Evolutionary conservation across 768 basidiomycete species (phyloP), one percentile per base, ranked within the genome.

Genomic region (Leucogyrophana mollusca): DNA sequence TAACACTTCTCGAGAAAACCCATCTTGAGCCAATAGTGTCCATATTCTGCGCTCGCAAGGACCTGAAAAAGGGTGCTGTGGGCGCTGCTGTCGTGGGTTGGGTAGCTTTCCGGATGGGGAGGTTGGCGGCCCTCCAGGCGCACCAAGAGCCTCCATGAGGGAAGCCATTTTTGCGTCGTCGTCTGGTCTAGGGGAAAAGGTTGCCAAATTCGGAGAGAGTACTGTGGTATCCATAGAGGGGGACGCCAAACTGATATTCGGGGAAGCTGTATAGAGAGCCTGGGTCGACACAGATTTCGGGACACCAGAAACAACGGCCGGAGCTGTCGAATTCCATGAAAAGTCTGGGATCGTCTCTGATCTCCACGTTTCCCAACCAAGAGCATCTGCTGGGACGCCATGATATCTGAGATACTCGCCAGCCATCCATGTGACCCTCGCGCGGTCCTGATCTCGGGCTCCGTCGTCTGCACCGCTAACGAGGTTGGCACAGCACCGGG

Each of bases 1-100:
- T 37, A 92, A 71, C 6, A 85, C 70, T 21, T 85, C 83, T 14
- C 81, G 71, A 10, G 86, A 82, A 10, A 92, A 71, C 0, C 87
- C 88, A 50, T 85, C 83, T 36, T 74, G 73, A 9, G 81, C 73
- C 10, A 90, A 69, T 16, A 73, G 69, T 1, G 66, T 56, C 74
- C 82, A 82, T 3, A 83, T 69, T 24, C 69, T 69, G n/a, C 56
- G 57, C 39, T 64, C 59, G 57, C 56, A 35, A 45, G 50, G 2
- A 16, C 62, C 57, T 9, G 50, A 3, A 4, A 50, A 58, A 9
- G 54, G 51, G 41, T 42, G 33, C 13, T 64, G 65, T 14, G 45
- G 20, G 2, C 45, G 59, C 17, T 54, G 62, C 13, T 63, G 63
- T 30, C 51, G 64, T 30, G 50, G 27, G 16, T 56, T 46, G 20